phyloP scores from a whole-genome alignment of 1,284 basidiomycete species.

The Polyporus tsugae region DNA sequence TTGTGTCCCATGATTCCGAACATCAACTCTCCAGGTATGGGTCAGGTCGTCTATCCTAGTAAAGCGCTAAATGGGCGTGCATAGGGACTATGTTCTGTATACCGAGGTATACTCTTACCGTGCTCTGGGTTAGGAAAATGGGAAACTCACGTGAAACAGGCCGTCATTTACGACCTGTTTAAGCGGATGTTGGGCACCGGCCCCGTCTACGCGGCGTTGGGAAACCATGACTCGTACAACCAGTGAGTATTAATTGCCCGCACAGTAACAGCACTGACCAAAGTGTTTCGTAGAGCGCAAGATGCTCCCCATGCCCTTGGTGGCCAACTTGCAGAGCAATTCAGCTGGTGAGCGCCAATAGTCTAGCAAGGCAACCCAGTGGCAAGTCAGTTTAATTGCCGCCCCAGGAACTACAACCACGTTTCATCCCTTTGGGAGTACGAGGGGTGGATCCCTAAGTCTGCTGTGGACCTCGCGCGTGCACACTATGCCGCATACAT shows the following conservation, averaged over 20 bases:
- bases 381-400: too few species aligned
- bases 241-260: constrained; percentile 49
- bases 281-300: constrained; percentile 55
- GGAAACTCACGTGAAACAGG: constrained; percentile 45
- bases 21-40: constrained; percentile 67
- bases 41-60: neutral
- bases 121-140: neutral
- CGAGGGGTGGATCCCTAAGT: constrained; percentile 74
- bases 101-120: constrained; percentile 23
- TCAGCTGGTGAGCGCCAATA: constrained; percentile 61
- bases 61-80: neutral
- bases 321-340: constrained; percentile 61
- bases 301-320: constrained; percentile 69
- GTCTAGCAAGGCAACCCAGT: too few species aligned
- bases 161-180: constrained; percentile 71
- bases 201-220: constrained; percentile 75
- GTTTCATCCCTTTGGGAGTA: constrained; percentile 73
- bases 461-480: constrained; percentile 64
- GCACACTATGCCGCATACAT: constrained; percentile 82
- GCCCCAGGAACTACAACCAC: constrained; percentile 78
- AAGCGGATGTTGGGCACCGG: constrained; percentile 66
- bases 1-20: constrained; percentile 76
- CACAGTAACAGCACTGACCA: neutral
- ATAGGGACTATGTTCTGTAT: constrained; percentile 31
- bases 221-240: constrained; percentile 81